Evolutionary conservation across 192 early-diverging fungal species (phyloP).

Genomic region (Coemansia furcata): DNA sequence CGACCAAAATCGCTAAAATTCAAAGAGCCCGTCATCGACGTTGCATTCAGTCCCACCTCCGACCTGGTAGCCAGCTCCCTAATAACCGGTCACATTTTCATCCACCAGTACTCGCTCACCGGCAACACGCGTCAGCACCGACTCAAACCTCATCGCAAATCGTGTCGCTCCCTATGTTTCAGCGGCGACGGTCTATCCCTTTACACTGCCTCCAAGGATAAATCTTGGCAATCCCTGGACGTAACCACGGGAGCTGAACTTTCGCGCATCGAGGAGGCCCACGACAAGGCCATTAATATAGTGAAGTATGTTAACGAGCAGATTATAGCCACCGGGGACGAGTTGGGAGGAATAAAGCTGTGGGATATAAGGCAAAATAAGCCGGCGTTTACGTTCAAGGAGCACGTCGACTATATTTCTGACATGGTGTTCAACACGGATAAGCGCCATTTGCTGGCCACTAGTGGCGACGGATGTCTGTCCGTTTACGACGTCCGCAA

Average conservation of each 20-base stretch:
- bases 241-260: slow-evolving; percentile 69
- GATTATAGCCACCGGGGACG: slow-evolving; percentile 90
- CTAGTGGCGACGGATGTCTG: slow-evolving; percentile 88
- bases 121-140: slow-evolving; percentile 45
- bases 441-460: slow-evolving; percentile 77
- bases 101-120: slow-evolving; percentile 39
- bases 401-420: slow-evolving; percentile 92
- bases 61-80: slow-evolving; percentile 51
- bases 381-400: slow-evolving; percentile 71
- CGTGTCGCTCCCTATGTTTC: slow-evolving; percentile 82
- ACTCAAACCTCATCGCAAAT: slow-evolving; percentile 69
- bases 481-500: slow-evolving; percentile 92
- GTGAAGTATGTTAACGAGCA: slow-evolving; percentile 70
- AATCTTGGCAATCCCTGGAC: slow-evolving; percentile 77
- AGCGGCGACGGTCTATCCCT: slow-evolving; percentile 63
- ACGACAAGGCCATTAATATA: slow-evolving; percentile 78
- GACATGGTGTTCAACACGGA: slow-evolving; percentile 71
- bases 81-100: slow-evolving; percentile 51
- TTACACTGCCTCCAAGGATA: slow-evolving; percentile 84
- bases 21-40: slow-evolving; percentile 52
- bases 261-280: slow-evolving; percentile 73
- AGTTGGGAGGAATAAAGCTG: slow-evolving; percentile 79
- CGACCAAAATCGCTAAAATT: slow-evolving; percentile 52
- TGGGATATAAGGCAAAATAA: slow-evolving; percentile 88
- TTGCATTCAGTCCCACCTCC: slow-evolving; percentile 40